Conservation (phyloP, 495 filamentous ascomycete genomes). For the Hypoxylon rickii region DNA sequence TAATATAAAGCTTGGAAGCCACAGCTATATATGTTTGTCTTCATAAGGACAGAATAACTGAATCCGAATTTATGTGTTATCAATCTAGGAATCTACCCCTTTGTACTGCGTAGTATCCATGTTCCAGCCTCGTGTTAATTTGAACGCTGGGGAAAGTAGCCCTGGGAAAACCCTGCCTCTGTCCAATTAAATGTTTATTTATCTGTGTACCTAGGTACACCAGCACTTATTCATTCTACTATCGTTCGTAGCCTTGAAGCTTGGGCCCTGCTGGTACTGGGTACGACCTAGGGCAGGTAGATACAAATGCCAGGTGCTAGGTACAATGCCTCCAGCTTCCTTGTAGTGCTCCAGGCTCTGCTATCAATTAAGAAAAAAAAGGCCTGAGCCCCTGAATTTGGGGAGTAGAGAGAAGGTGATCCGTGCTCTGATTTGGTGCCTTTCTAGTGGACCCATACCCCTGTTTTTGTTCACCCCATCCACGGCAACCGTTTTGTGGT, state of each 20-base stretch:
- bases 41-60: no score
- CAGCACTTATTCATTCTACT: conserved; percentile 7
- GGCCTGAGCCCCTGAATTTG: conserved; percentile 30
- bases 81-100: conserved; percentile 3
- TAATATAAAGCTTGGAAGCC: no score
- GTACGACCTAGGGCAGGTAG: no score
- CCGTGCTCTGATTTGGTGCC: conserved; percentile 34
- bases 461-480: conserved; percentile 23
- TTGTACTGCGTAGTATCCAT: no score
- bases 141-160: conserved; percentile 16
- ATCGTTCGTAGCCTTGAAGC: no score
- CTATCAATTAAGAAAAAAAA: no score
- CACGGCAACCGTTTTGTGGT: conserved; percentile 30
- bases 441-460: conserved; percentile 31
- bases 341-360: no score
- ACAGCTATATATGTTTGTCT: no score
- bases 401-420: conserved; percentile 17
- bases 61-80: neutral
- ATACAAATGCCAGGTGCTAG: no score
- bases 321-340: no score
- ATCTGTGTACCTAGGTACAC: conserved; percentile 17
- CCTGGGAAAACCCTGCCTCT: conserved; percentile 19
- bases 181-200: conserved; percentile 35
- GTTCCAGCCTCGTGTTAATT: conserved; percentile 38
- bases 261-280: no score